Evolutionary conservation across 164 flowering plant genomes (phyloP).

Genomic region (Hamamelis virginiana): DNA sequence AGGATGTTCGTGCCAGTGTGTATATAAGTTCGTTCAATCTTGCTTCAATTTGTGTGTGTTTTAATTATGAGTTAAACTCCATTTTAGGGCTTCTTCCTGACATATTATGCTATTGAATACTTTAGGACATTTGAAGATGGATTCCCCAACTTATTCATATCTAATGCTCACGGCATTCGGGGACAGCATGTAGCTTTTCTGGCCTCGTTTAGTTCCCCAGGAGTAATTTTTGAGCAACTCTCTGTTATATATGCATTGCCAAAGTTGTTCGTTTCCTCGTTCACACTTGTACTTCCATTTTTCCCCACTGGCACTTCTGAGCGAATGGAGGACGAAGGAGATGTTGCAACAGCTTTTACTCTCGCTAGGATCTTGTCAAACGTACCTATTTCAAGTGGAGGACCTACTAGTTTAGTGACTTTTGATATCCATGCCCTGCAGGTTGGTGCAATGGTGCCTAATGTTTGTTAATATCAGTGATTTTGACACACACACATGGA

Average conservation of each 20-base stretch:
- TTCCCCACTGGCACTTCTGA: constrained; percentile 97
- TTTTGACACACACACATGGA: too few relatives aligned
- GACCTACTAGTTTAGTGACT: constrained; percentile 91
- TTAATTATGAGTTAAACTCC: too few relatives aligned
- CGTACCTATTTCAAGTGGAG: constrained; percentile 88
- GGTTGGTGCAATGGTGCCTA: constrained; percentile 56
- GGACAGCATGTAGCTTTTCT: constrained; percentile 94
- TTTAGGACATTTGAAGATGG: constrained; percentile 92
- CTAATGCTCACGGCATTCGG: constrained; percentile 91
- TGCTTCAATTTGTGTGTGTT: not conserved
- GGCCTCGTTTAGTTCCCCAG: constrained; percentile 97
- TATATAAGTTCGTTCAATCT: not conserved
- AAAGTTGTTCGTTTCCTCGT: constrained; percentile 78
- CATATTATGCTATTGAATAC: not conserved
- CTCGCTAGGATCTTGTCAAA: constrained; percentile 89
- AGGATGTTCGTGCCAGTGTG: too few relatives aligned
- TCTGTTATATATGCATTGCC: constrained; percentile 91
- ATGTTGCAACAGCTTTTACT: constrained; percentile 94
- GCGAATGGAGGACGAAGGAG: constrained; percentile 99
- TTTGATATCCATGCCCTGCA: constrained; percentile 98
- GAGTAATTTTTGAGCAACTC: constrained; percentile 91
- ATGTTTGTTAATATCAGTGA: constrained; percentile 4
- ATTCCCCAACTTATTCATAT: constrained; percentile 88
- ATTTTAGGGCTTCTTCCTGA: too few relatives aligned
- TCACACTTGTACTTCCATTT: constrained; percentile 94